Base-by-base conservation (phyloP, 2,329 filamentous ascomycete genomes). In the Colletotrichum siamense region DNA sequence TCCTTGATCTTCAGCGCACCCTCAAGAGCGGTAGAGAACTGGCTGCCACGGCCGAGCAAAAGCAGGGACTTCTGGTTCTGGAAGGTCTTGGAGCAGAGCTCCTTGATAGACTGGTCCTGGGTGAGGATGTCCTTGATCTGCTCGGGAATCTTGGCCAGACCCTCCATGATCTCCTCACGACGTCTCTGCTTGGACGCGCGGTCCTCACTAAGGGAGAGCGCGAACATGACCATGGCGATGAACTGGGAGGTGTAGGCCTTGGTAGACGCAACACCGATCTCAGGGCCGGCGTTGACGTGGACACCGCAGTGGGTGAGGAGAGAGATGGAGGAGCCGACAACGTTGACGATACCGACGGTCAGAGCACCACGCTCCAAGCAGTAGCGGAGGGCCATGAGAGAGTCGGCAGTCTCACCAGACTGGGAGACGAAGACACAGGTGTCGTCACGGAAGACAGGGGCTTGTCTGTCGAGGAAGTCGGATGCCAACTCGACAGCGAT, bases 201-300 rank as follows among this genome's bases (percentile, higher is more conserved):
- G 87, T 99, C 97, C 88, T 99, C 97, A 83, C 95, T 97, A 75
- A 99, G 92, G 34, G 96, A 98, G 79, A 99, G 90, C 8, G 97
- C 97, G 83, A 99, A 99, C 97, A 99, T 99, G 88, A 99, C 95
- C 96, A 99, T 98, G 85, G 97, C 98, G 83, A 99, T 95, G 86
- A 99, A 99, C 86, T 99, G 97, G 63, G 97, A 99, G 16, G 97
- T 99, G 89, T 99, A 99, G 52, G 97, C 97, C 91, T 99, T 99
- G 86, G 97, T 99, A 63, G 96, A 99, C 77, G 97, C 97, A 79
- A 99, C 97, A 93, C 97, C 97, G 79, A 99, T 99, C 87, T 99
- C 97, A 70, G 97, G 97, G 73, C 97, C 97, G 80, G 97, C 97
- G 87, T 99, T 99, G 90, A 99, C 96, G 90, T 99, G 97, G 72